These are phyloP conservation scores for Pholiota conissans DNA, from an alignment of 768 basidiomycete genomes.

Conservation along the genomic window DNA sequence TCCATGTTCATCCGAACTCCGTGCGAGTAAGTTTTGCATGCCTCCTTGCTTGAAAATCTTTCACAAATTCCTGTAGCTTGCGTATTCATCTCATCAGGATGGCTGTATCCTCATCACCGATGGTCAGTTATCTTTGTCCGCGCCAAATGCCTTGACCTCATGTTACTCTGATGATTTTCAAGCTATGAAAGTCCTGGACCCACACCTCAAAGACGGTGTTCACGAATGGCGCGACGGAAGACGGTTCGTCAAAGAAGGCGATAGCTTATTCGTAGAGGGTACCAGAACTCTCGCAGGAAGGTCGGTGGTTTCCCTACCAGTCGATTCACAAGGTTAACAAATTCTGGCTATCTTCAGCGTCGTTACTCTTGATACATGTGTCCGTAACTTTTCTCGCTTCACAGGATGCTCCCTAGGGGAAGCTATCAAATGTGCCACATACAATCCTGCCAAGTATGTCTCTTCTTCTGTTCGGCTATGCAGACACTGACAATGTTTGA, in stretches of 20 bases:
- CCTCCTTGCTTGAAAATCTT: background rate
- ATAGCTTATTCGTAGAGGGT: conserved; percentile 79
- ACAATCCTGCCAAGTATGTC: conserved; percentile 76
- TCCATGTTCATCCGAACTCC: conserved; percentile 89
- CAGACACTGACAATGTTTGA: background rate
- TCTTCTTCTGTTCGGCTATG: background rate
- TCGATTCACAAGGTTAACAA: background rate
- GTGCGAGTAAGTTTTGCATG: conserved; percentile 59
- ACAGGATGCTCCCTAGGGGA: conserved; percentile 82
- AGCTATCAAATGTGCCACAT: conserved; percentile 85
- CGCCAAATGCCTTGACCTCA: background rate
- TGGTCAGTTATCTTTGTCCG: conserved; percentile 47
- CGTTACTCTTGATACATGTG: conserved; percentile 80
- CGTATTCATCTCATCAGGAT: conserved; percentile 80
- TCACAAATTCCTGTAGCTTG: conserved; percentile 49
- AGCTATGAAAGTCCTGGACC: conserved; percentile 89
- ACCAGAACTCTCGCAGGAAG: conserved; percentile 89
- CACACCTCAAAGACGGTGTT: conserved; percentile 76
- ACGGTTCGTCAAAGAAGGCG: conserved; percentile 78
- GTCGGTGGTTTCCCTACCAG: conserved; percentile 34
- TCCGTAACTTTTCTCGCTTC: conserved; percentile 82
- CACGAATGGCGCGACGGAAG: conserved; percentile 89
- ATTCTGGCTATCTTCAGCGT: conserved; percentile 43
- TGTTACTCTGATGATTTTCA: conserved; percentile 4
- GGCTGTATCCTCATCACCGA: conserved; percentile 91